Evolutionary conservation across 495 filamentous ascomycete species (phyloP), one percentile per base, ranked within the genome.

Genomic region (Mytilinidion resinicola): DNA sequence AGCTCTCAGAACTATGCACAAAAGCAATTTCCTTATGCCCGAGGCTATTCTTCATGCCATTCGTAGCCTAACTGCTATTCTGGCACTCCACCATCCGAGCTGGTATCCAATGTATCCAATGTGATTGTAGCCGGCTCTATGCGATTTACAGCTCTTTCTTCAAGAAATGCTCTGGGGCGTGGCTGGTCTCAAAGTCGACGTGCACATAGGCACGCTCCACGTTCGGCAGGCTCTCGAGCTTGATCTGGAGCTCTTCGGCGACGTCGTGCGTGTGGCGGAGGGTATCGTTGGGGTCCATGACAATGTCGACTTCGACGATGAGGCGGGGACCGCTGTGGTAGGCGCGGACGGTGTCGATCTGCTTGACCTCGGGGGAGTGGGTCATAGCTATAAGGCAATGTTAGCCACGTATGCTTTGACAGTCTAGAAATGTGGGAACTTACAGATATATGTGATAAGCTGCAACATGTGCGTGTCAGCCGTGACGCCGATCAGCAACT

Each of bases 181-280:
- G 93, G n/a, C 86, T 91, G 7, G 90, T 91, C 78, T 98, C 93
- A 63, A 92, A 97, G 68, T 98, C 93, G 14, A 96, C 91, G 73
- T 98, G 93, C 12, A 97, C 93, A 74, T 97, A 98, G 1, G 91
- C 90, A 59, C 93, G 75, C 78, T 97, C 93, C 3, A 98, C 85
- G 70, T 96, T 84, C 4, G 95, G 93, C 61, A 98, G 71, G 38
- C 83, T 86, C 81, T 98, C 93, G 4, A 98, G 77, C 76, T 96
- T 97, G 52, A 87, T 87, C 78, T 98, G 93, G 59, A 98, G 78
- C 67, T 85, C 90, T 73, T 98, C 93, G 0, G 93, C 93, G 7
- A 96, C 81, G 66, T 98, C 93, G 70, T 98, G 93, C 0, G 91
- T 96, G 20, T 83, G 84, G 53, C 81, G 78, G 11, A 98, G 60